A percentile compares a stretch with the other conserved stretches of the same genome.
phyloP scores from a whole-genome alignment of 345 rosid species.

The Arabidopsis suecica region DNA sequence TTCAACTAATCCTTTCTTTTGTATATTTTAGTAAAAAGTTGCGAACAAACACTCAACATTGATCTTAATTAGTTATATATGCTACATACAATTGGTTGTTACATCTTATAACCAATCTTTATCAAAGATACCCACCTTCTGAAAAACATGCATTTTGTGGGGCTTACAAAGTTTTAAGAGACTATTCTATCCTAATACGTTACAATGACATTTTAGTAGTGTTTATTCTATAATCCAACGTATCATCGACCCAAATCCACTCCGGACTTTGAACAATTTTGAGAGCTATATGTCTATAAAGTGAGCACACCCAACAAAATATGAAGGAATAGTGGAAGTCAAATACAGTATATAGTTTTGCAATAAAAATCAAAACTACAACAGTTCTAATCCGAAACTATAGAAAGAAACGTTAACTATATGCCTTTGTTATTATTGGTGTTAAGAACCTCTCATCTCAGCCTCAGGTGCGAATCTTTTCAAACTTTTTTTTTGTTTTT shows the following conservation, averaged over 20 bases:
- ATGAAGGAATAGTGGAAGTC: slow-evolving; percentile 9
- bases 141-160: neutral
- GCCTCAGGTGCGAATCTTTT: slow-evolving; percentile 24
- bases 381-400: neutral
- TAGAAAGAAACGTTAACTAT: slow-evolving; percentile 8
- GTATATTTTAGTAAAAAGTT: neutral
- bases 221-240: neutral
- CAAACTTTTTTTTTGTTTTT: neutral
- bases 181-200: slow-evolving; percentile 3
- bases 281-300: slow-evolving; percentile 6
- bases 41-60: neutral
- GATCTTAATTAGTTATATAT: neutral
- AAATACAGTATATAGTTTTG: neutral
- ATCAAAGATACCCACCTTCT: neutral
- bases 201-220: neutral
- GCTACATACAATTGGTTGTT: neutral
- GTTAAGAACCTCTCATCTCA: slow-evolving; percentile 29
- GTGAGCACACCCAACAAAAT: slow-evolving; percentile 12
- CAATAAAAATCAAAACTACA: neutral
- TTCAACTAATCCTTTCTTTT: slow-evolving; percentile 19
- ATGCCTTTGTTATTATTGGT: slow-evolving; percentile 26
- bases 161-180: neutral
- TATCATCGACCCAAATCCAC: neutral
- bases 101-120: slow-evolving; percentile 11
- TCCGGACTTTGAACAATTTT: neutral